These are phyloP conservation scores for Kickxella alabastrina DNA, from an alignment of 192 early-diverging fungal genomes.

Conservation along the genomic window DNA sequence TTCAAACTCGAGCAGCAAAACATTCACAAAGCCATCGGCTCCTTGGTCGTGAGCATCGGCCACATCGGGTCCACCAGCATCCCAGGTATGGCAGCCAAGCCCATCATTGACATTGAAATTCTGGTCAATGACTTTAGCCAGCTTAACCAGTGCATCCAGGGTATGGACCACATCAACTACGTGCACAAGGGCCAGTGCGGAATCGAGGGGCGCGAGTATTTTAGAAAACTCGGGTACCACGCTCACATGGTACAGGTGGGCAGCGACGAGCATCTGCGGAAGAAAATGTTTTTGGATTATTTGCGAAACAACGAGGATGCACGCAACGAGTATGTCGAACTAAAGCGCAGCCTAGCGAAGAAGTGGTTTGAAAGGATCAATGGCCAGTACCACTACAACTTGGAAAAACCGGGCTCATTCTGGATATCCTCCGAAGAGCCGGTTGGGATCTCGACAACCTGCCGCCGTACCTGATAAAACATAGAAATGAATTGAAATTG, in stretches of 20 bases:
- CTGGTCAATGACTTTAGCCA: conserved; percentile 7
- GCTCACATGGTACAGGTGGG: conserved; percentile 5
- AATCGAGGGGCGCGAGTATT: conserved; percentile 16
- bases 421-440: conserved; percentile 1
- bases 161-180: conserved; percentile 2
- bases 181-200: conserved; percentile 4
- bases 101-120: conserved; percentile 20
- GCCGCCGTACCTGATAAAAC: background rate
- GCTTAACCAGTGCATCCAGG: conserved; percentile 1
- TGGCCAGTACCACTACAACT: background rate
- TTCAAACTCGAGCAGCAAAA: conserved; percentile 1
- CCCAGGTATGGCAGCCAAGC: conserved; percentile 23
- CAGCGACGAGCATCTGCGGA: conserved; percentile 9
- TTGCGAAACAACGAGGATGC: conserved; percentile 1
- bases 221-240: conserved; percentile 5
- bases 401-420: conserved; percentile 23
- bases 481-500: background rate
- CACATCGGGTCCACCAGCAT: conserved; percentile 31
- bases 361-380: conserved; percentile 8
- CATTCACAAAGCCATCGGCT: background rate
- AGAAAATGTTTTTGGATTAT: conserved; percentile 9
- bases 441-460: conserved; percentile 6
- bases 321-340: conserved; percentile 10
- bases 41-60: conserved; percentile 3
- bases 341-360: conserved; percentile 8